Evolutionary conservation across 345 rosid genomes (phyloP).

Genomic region (Pelargonium nanum): DNA sequence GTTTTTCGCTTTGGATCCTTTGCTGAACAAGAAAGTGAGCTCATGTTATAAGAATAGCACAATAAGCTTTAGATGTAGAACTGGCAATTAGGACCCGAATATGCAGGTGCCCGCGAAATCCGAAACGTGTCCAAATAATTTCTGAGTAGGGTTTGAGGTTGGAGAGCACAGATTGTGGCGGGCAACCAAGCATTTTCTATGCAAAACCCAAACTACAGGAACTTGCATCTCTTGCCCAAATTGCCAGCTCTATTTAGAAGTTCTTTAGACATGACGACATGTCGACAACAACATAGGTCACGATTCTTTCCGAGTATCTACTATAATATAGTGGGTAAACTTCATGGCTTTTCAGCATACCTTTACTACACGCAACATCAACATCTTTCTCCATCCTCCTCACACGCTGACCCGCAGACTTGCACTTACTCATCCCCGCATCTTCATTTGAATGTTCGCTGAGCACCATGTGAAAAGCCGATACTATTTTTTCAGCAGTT

Average conservation of each 20-base stretch:
- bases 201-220: no score
- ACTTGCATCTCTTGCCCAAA: no score
- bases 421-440: constrained; percentile 70
- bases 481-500: constrained; percentile 77
- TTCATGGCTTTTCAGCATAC: constrained; percentile 21
- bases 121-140: no score
- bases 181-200: no score
- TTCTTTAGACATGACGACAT: no score
- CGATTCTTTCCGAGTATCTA: no score
- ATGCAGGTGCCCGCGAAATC: no score
- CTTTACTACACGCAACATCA: constrained; percentile 43
- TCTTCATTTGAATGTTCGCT: constrained; percentile 73
- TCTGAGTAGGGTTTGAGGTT: no score
- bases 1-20: constrained; percentile 49
- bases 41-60: background rate
- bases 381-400: constrained; percentile 83
- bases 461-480: constrained; percentile 67
- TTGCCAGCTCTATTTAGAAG: no score
- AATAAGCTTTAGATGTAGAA: background rate
- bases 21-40: constrained; percentile 21
- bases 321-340: background rate
- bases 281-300: background rate
- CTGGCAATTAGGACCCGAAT: no score
- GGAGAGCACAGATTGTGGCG: no score
- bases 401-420: constrained; percentile 53